Base-by-base conservation (phyloP, 495 filamentous ascomycete species). In the Penicillium odoratum region DNA sequence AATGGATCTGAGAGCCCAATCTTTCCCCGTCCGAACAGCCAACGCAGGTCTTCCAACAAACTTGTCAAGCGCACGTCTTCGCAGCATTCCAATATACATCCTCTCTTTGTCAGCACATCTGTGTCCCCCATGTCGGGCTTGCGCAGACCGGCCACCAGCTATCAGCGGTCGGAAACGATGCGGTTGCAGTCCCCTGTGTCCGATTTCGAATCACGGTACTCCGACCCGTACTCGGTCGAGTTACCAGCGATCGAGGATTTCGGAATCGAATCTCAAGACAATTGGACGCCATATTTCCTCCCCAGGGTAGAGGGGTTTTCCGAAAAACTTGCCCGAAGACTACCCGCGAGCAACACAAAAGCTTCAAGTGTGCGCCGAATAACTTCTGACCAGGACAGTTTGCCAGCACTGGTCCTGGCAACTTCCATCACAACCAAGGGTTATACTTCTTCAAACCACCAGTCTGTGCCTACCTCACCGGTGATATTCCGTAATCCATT, bases 11-110 rank as follows among this genome's bases (percentile, higher is more conserved):
- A 79, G 7, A 87, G 83, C 44, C 87, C 88, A 38, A 88, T 89
- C 29, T 66, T 89, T 28, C 63, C 78, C 15, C 62, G 68, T 36
- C 70, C 80, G 11, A 51, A 70, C 13, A 70, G 74, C 47, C 72
- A 83, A 54, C 75, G 82, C 56, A 67, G 80, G 57, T 64, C 79
- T 9, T 85, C 89, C 15, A 97, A 97, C 73, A 97, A 95, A 73
- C 77, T 97, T 26, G 87, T 97, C 31, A 98, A 97, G 74, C 86
- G 93, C 54, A 78, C 85, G 45, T 79, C 85, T 11, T 89, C 92
- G 45, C 78, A 85, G 33, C 79, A 81, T 56, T 76, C 69, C 67
- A 68, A 72, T 74, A 57, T 65, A 53, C 55, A 75, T 64, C 61
- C 68, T 53, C 49, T 69, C 44, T 59, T 65, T 53, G 40, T 64